These are phyloP conservation scores for Tetratostichococcus sp. DNA, from an alignment of 139 green algal genomes.

Conservation along the genomic window DNA sequence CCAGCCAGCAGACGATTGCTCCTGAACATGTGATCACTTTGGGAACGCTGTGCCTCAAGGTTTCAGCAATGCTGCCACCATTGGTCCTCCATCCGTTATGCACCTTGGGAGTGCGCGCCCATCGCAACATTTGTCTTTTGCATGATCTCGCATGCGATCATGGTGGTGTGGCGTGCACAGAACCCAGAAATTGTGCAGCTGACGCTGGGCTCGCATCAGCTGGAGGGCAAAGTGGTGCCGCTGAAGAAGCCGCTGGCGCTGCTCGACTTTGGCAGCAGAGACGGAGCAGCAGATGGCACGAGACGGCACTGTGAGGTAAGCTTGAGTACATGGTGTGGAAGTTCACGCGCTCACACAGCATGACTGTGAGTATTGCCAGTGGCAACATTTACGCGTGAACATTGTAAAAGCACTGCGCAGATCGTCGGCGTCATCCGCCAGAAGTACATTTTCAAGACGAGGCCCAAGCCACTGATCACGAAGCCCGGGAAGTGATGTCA, in stretches of 20 bases:
- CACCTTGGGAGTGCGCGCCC: too few relatives aligned
- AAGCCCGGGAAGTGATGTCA: slow-evolving; percentile 29
- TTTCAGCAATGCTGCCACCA: background rate
- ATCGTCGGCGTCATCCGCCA: slow-evolving; percentile 67
- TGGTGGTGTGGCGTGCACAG: too few relatives aligned
- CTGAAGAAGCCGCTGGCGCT: slow-evolving; percentile 82
- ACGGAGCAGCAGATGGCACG: background rate
- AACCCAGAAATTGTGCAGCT: slow-evolving; percentile 51
- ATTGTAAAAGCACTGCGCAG: too few relatives aligned
- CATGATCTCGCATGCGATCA: too few relatives aligned
- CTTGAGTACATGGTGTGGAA: background rate
- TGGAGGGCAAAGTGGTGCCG: slow-evolving; percentile 68
- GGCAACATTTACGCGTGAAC: too few relatives aligned
- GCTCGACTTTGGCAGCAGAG: slow-evolving; percentile 28
- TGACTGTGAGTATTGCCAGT: too few relatives aligned
- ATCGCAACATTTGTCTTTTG: too few relatives aligned
- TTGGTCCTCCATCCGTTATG: too few relatives aligned
- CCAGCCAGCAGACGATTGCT: too few relatives aligned
- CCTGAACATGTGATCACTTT: too few relatives aligned
- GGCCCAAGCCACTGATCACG: slow-evolving; percentile 70
- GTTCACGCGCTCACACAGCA: too few relatives aligned
- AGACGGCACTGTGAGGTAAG: background rate
- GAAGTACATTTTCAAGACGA: slow-evolving; percentile 80
- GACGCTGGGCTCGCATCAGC: slow-evolving; percentile 76
- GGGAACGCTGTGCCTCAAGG: too few relatives aligned